Evolutionary conservation across 129 eudicot genomes (phyloP), one percentile per base, ranked within the genome.

Genomic region (Solidago caesia): DNA sequence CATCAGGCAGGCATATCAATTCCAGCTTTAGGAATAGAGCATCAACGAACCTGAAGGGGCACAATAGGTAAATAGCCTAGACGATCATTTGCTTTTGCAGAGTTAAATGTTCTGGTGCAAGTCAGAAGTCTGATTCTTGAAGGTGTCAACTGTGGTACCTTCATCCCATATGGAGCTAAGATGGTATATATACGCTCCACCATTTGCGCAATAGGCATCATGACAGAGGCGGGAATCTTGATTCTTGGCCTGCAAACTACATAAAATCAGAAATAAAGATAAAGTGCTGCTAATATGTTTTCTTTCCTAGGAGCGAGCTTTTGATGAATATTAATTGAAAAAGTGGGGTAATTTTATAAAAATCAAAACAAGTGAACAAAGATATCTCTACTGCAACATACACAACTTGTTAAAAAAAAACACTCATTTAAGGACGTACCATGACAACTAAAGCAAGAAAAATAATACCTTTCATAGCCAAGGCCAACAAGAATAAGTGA

Each of bases 131-230:
- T 86, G 81, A 95, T 84, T 83, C 99, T 88, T 70, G 99, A 95
- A 81, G 99, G 99, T 16, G 93, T 95, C 81, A 95, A 75, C 75
- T 95, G 99, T 7, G 97, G 97, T 56, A 91, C 97, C 81, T 88
- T 91, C 99, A 95, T 91, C 46, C 99, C 97, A 45, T 84, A 91
- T 42, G 96, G 96, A 11, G 82, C 97, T 4, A 95, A 81, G 8
- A 95, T 67, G 56, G 82, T 91, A 78, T 90, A 95, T 4, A 78
- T 81, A 53, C 68, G 74, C 81, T 91, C 96, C 82, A 91, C 94
- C 85, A 94, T 11, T 55, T 77, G 82, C 71, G 97, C 99, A 78
- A 91, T 85, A 67, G 97, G 99, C 99, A 95, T 91, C 90, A 91
- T 83, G 56, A 89, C 80, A 82, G 25, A 75, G 2, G 84, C 90